Evolutionary conservation across 2,329 filamentous ascomycete species (phyloP).

Genomic region (Pezicula rhizophila): DNA sequence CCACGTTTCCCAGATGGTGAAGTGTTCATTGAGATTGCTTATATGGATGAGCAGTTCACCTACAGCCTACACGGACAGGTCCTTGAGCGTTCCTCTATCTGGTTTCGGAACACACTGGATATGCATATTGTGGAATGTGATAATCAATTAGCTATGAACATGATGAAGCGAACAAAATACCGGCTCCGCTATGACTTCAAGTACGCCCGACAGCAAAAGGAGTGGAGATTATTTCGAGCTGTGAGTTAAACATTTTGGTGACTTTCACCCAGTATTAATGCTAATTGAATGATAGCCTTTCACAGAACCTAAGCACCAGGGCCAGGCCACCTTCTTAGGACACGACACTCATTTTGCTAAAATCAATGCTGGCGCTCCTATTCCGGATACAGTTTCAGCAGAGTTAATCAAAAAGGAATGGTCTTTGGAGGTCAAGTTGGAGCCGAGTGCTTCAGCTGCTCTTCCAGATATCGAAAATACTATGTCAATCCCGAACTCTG

Average conservation of each 20-base stretch:
- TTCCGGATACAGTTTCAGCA: too few species aligned
- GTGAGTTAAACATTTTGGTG: not conserved
- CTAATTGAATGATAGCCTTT: not conserved
- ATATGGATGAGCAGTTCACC: not conserved
- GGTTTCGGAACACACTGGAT: conserved; percentile 5
- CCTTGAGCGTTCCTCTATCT: not conserved
- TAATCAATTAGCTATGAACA: not conserved
- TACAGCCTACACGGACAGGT: not conserved
- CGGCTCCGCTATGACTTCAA: not conserved
- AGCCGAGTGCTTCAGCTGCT: too few species aligned
- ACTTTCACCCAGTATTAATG: not conserved
- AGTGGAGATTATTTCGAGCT: not conserved
- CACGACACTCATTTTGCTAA: too few species aligned
- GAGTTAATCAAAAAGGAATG: too few species aligned
- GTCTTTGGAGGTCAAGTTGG: too few species aligned
- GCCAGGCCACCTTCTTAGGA: too few species aligned
- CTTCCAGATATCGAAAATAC: not conserved
- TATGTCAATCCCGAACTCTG: not conserved
- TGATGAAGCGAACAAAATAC: not conserved
- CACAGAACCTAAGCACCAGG: not conserved
- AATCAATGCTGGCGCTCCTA: too few species aligned
- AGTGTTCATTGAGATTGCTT: not conserved
- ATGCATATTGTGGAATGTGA: conserved; percentile 1
- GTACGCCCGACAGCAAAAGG: not conserved
- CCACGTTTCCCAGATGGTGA: not conserved